phyloP scores from a whole-genome alignment of 768 basidiomycete species.

The Leccinum arenicola region DNA sequence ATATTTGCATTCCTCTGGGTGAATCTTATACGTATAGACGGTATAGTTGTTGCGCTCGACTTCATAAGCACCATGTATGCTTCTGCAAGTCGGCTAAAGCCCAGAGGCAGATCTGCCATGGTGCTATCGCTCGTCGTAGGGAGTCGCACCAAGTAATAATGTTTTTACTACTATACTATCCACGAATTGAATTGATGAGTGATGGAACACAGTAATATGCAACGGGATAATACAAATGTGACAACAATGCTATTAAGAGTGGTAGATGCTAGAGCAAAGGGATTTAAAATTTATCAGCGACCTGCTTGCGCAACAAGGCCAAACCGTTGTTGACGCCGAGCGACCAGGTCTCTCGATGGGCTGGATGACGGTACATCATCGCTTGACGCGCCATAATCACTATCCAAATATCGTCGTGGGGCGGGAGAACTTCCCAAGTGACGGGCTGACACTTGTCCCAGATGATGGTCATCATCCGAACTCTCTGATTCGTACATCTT shows the following conservation, averaged over 20 bases:
- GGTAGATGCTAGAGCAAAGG: slow-evolving; percentile 18
- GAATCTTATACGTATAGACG: not conserved
- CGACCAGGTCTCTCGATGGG: slow-evolving; percentile 44
- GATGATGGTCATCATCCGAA: slow-evolving; percentile 63
- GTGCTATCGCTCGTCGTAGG: too few relatives aligned
- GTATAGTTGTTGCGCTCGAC: not conserved
- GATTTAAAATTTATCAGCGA: slow-evolving; percentile 11
- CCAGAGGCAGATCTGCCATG: too few relatives aligned
- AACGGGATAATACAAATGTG: slow-evolving; percentile 24
- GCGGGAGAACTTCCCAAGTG: slow-evolving; percentile 59
- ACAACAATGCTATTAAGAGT: slow-evolving; percentile 10
- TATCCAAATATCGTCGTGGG: slow-evolving; percentile 37
- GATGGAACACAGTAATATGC: slow-evolving; percentile 20
- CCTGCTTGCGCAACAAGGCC: slow-evolving; percentile 5
- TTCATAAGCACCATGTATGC: too few relatives aligned
- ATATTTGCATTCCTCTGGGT: slow-evolving; percentile 6
- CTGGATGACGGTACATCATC: slow-evolving; percentile 50
- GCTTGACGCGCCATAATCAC: slow-evolving; percentile 40
- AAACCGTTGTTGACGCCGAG: slow-evolving; percentile 39
- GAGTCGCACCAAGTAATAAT: not conserved
- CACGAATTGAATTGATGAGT: not conserved
- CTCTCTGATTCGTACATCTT: slow-evolving; percentile 23
- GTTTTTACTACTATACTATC: not conserved
- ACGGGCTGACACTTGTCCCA: slow-evolving; percentile 69
- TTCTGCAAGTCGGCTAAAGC: too few relatives aligned